These are phyloP conservation scores for Rhizopogon vinicolor DNA, from an alignment of 768 basidiomycete genomes.

Conservation along the genomic window DNA sequence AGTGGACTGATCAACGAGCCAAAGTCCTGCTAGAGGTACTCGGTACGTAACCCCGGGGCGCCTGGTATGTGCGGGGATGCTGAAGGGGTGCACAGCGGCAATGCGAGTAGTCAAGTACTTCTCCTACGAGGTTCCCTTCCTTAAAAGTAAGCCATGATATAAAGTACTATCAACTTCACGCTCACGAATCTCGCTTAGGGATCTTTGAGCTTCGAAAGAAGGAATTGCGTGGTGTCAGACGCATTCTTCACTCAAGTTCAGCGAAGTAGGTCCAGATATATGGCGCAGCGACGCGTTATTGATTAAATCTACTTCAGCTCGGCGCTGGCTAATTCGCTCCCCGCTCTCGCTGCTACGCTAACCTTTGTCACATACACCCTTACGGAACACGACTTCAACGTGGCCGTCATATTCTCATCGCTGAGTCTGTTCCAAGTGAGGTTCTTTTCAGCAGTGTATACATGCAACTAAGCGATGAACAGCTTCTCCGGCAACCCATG, in stretches of 20 bases:
- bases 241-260: slow-evolving; percentile 57
- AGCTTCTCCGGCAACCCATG: slow-evolving; percentile 67
- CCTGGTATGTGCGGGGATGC: background rate
- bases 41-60: slow-evolving; percentile 27
- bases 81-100: slow-evolving; percentile 30
- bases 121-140: too few species aligned
- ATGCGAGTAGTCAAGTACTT: slow-evolving; percentile 81
- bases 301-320: slow-evolving; percentile 26
- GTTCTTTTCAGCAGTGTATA: background rate
- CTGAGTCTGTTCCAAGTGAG: slow-evolving; percentile 54
- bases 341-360: slow-evolving; percentile 61
- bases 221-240: slow-evolving; percentile 53
- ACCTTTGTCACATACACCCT: slow-evolving; percentile 64
- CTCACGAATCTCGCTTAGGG: too few species aligned
- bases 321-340: slow-evolving; percentile 53
- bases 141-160: too few species aligned
- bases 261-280: slow-evolving; percentile 43
- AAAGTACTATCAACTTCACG: too few species aligned
- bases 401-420: too few species aligned
- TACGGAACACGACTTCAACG: slow-evolving; percentile 49
- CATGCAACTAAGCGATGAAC: slow-evolving; percentile 1
- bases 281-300: background rate
- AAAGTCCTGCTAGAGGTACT: slow-evolving; percentile 64
- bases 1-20: slow-evolving; percentile 58
- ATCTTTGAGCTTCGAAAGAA: slow-evolving; percentile 47